Evolutionary conservation across 345 rosid species (phyloP), one percentile per base, ranked within the genome.

Genomic region (Kandelia obovata): DNA sequence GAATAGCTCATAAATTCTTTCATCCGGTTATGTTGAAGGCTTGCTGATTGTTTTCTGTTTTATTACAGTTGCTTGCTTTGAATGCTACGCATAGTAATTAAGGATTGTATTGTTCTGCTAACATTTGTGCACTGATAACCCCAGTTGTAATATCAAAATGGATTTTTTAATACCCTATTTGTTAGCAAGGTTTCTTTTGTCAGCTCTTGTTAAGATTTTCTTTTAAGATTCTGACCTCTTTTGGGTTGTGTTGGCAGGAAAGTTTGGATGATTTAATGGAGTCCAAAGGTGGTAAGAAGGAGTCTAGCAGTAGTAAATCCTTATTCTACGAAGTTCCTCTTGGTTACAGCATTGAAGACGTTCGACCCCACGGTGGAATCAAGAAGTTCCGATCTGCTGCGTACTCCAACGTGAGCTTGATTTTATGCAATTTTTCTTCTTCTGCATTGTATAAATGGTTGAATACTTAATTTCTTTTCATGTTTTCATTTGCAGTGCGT

Each of bases 351-450:
- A 76, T 76, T 61, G 79, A 76, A 76, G 79, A 76, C 71, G 32
- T 76, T 5, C 58, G 79, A 43, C 79, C 79, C 21, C 58, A 62
- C 53, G 79, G 79, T 66, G 79, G 75, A 71, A 71, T 76, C 68
- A 76, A 76, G 75, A 76, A 76, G 34, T 76, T 76, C 76, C 49
- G 72, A 71, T 71, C 80, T 71, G 80, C 80, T 71, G 80, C 80
- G 2, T 76, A 76, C 65, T 76, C 75, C 57, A 76, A 76, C 80
- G 80, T 76, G 56, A 76, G 80, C 62, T 26, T 49, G 21, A 16
- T 32, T 26, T 23, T 26, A 31, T n/a, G 7, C 26, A 0, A 1
- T 23, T 25, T 37, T 62, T 61, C n/a, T 1, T 15, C 15, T 5
- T 55, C 15, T 15, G 1, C 55, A 7, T 30, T 62, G 49, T 16